Base-by-base conservation (phyloP, 2,329 filamentous ascomycete genomes). In the Endoconidiophora polonica region DNA sequence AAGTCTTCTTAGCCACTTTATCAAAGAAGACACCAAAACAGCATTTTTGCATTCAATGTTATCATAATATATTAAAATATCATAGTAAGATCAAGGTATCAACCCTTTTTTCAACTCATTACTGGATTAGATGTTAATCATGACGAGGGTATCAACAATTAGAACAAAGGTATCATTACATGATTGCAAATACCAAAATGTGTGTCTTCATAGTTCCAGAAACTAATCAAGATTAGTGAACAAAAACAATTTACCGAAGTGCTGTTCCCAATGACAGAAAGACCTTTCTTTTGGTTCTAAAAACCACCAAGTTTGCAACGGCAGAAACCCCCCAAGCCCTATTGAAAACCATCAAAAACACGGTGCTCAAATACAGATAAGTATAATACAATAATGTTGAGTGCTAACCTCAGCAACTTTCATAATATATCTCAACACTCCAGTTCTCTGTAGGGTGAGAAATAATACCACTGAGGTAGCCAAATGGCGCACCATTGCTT, bases 391-490 rank as follows among this genome's bases (percentile, higher is more conserved):
- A 26, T 50, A 41, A 18, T 33, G 3, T 3, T 3, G 29, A 33
- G 29, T 33, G 12, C 29, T 33, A 33, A 5, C 29, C 23, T 42
- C 14, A 50, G 29, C 45, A 54, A n/a, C n/a, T 46, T 14, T 50
- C 43, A 29, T 49, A 50, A 24, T 38, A 18, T 16, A 36, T 33
- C 23, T 24, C 12, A 16, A 52, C 40, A 12, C 29, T 46, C 50
- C 45, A 52, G 29, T 52, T 39, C 20, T 52, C 45, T 18, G 45
- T 45, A 2, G 45, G 40, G 22, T 52, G 50, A 7, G 41, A 40
- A 9, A 48, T 24, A 22, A 26, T 37, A 22, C 45, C 50, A 10
- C 24, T 23, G 12, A 52, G 18, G 20, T 52, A 52, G 16, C 45
- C 50, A 45, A 40, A 48, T n/a, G 46, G 46, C 9, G 42, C 46